Percentiles rank a stretch among this genome's conserved stretches.
phyloP scores from a whole-genome alignment of 176 grass and related monocot species.

The Avena eriantha region DNA sequence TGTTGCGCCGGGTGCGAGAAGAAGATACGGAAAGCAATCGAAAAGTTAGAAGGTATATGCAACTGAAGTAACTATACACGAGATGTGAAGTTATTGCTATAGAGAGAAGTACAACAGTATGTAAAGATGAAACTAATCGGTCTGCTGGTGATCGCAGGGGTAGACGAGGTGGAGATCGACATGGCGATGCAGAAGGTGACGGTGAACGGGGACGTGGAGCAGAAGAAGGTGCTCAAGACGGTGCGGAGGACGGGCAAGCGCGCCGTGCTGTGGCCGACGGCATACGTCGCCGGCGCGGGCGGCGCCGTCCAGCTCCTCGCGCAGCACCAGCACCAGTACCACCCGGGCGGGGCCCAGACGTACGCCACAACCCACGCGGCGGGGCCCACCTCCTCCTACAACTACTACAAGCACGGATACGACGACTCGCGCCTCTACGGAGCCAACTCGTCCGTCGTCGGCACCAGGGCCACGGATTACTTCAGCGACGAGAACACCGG shows the following conservation, averaged over 20 bases:
- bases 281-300: conserved; percentile 37
- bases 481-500: conserved; percentile 91
- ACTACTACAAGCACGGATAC: conserved; percentile 93
- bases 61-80: too few relatives aligned
- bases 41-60: conserved; percentile 59
- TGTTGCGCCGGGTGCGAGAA: conserved; percentile 88
- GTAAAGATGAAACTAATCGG: too few relatives aligned
- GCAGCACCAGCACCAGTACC: conserved; percentile 47
- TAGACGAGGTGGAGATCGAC: conserved; percentile 80
- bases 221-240: conserved; percentile 94
- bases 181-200: conserved; percentile 91
- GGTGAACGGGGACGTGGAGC: conserved; percentile 77
- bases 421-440: conserved; percentile 71
- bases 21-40: conserved; percentile 78
- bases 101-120: too few relatives aligned
- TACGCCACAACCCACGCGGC: conserved; percentile 17
- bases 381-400: conserved; percentile 65
- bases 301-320: conserved; percentile 40
- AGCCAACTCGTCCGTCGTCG: conserved; percentile 52
- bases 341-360: conserved; percentile 43
- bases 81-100: too few relatives aligned
- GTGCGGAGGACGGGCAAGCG: conserved; percentile 72
- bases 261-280: conserved; percentile 84
- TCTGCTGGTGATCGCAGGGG: conserved; percentile 33
- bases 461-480: conserved; percentile 59